A percentile compares a stretch with the other conserved stretches of the same genome.
These are phyloP conservation scores for Fusarium sp. DNA, from an alignment of 2,329 filamentous ascomycete species.

Conservation along the genomic window DNA sequence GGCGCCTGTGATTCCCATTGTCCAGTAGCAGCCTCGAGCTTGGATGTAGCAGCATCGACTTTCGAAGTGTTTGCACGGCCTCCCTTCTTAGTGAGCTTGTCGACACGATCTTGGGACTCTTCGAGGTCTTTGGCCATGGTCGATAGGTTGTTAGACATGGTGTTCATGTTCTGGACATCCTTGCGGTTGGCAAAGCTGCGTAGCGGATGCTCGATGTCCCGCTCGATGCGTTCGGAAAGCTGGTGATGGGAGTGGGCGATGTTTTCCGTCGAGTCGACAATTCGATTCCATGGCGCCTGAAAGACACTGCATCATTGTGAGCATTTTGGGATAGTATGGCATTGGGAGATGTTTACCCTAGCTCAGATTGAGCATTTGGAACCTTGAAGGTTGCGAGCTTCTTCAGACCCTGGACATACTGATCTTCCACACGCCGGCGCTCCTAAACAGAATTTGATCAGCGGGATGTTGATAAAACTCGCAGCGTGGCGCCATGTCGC, in stretches of 20 bases:
- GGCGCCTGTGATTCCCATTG: conserved; percentile 97
- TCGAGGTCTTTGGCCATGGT: conserved; percentile 87
- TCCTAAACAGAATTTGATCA: conserved; percentile 70
- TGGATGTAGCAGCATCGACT: conserved; percentile 78
- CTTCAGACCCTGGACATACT: conserved; percentile 84
- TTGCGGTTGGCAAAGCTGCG: conserved; percentile 80
- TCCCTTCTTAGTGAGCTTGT: conserved; percentile 85
- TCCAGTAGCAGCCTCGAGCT: conserved; percentile 81
- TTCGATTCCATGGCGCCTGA: conserved; percentile 88
- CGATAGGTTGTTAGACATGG: conserved; percentile 84
- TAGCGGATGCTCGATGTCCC: conserved; percentile 87
- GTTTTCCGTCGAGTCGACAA: conserved; percentile 82
- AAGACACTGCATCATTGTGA: conserved; percentile 77
- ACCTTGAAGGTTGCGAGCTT: conserved; percentile 82
- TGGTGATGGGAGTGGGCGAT: conserved; percentile 86
- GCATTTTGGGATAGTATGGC: conserved; percentile 7
- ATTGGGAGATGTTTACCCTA: conserved; percentile 76
- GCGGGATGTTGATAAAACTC: background rate
- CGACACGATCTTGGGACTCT: conserved; percentile 84
- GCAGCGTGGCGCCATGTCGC: background rate
- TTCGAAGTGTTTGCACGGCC: conserved; percentile 81
- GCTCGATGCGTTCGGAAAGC: conserved; percentile 85
- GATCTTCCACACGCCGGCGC: conserved; percentile 90
- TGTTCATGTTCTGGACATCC: conserved; percentile 84
- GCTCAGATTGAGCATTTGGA: conserved; percentile 80